Evolutionary conservation across 2,329 filamentous ascomycete genomes (phyloP), one percentile per base, ranked within the genome.

Genomic region (Paracoccidioides brasiliensis): DNA sequence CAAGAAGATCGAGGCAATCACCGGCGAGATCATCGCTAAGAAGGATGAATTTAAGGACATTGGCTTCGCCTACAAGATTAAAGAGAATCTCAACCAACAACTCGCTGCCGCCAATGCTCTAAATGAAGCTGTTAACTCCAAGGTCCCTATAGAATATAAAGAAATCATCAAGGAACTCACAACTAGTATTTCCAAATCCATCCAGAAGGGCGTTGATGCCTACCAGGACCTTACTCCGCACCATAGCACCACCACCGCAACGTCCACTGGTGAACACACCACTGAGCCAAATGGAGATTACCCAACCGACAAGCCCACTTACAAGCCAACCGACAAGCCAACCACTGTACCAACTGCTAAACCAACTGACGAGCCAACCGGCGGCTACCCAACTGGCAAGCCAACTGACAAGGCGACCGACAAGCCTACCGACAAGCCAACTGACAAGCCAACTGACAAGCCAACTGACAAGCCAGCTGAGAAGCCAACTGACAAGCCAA

Each of bases 141-240:
- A 70, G 65, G 65, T 68, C 32, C 67, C 67, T 43, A 33, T n/a
- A 55, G 2, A 56, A 55, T 15, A 60, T 68, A 8, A 15, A 57
- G 9, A 57, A 14, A 57, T 68, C 50, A 67, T 67, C 46, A 32
- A 51, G 15, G 14, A 59, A 6, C 66, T 69, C 54, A 56, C 65
- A 38, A 49, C 62, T 30, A 67, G 66, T 54, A 65, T 70, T 58
- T 63, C 63, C 58, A 57, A 57, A 32, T 65, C 64, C 50, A 67
- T 70, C 58, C 62, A 69, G 62, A 62, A 61, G 55, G 67, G 67
- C 56, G 53, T 68, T 42, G 60, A 64, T 51, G 63, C 58, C 52
- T 69, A 63, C 59, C 50, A 58, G 46, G 58, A 61, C 50, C 57
- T 55, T 37, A 54, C 52, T 41, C n/a, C 32, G 41, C n/a, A 40